Evolutionary conservation across 2,329 filamentous ascomycete species (phyloP).

Genomic region (Fusarium sp.): DNA sequence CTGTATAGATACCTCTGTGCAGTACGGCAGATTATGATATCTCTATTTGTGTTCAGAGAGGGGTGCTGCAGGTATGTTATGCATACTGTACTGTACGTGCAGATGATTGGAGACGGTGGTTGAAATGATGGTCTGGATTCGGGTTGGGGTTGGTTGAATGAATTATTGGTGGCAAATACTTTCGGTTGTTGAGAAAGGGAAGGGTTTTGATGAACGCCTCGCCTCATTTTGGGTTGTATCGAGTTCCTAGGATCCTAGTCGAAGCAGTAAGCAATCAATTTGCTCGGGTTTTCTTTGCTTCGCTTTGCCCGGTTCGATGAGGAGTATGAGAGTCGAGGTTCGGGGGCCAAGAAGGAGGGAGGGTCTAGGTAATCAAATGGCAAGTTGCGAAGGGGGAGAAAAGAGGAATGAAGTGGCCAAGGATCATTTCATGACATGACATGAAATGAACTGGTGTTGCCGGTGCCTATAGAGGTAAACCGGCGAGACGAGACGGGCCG

Average conservation of each 20-base stretch:
- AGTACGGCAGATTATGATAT: slow-evolving; percentile 29
- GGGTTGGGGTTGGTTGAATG: background rate
- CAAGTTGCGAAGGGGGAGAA: slow-evolving; percentile 34
- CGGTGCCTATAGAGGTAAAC: slow-evolving; percentile 5
- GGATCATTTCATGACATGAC: background rate
- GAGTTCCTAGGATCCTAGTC: slow-evolving; percentile 28
- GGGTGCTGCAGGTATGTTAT: slow-evolving; percentile 51
- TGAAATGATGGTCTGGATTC: slow-evolving; percentile 11
- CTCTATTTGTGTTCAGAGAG: slow-evolving; percentile 26
- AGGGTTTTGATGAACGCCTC: slow-evolving; percentile 32
- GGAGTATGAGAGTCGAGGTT: slow-evolving; percentile 4
- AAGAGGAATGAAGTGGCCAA: slow-evolving; percentile 31
- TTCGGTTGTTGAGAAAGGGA: slow-evolving; percentile 24
- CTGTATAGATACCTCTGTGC: slow-evolving; percentile 15
- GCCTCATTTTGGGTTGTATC: slow-evolving; percentile 20
- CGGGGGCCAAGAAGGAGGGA: slow-evolving; percentile 11
- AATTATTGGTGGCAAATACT: slow-evolving; percentile 31
- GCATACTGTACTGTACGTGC: slow-evolving; percentile 53
- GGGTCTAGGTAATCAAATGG: slow-evolving; percentile 23
- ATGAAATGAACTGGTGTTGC: slow-evolving; percentile 12
- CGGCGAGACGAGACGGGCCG: slow-evolving; percentile 17
- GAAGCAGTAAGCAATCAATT: slow-evolving; percentile 2
- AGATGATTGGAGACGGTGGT: slow-evolving; percentile 36
- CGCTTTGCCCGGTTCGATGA: slow-evolving; percentile 3
- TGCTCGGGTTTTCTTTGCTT: background rate